Evolutionary conservation across 495 filamentous ascomycete genomes (phyloP).

Genomic region (Penicillium lividum): DNA sequence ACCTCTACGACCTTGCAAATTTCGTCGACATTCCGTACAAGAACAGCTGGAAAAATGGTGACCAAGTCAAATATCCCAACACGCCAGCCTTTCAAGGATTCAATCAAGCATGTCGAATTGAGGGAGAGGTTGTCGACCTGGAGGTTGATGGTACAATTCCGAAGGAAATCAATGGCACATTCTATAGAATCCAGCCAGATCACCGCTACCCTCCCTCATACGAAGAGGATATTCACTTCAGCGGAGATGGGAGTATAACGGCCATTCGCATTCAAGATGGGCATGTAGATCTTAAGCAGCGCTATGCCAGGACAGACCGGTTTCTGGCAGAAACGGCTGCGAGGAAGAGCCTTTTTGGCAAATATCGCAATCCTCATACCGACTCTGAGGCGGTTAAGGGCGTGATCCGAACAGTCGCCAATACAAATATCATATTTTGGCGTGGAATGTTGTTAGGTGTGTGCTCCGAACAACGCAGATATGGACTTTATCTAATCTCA

Average conservation of each 20-base stretch:
- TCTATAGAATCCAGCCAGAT: background rate
- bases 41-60: background rate
- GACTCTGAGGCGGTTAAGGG: constrained; percentile 49
- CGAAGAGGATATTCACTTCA: constrained; percentile 18
- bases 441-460: constrained; percentile 43
- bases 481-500: too few relatives aligned
- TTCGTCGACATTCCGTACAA: background rate
- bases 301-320: constrained; percentile 56
- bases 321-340: constrained; percentile 43
- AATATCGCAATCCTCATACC: constrained; percentile 56
- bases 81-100: background rate
- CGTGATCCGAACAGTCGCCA: constrained; percentile 48
- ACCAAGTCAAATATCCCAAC: background rate
- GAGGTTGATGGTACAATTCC: background rate
- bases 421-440: constrained; percentile 58
- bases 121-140: background rate
- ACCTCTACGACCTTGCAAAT: background rate
- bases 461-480: too few relatives aligned
- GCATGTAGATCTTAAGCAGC: constrained; percentile 50
- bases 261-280: constrained; percentile 55
- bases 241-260: constrained; percentile 44
- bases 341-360: constrained; percentile 45
- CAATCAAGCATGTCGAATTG: background rate
- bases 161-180: background rate
- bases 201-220: constrained; percentile 21